Evolutionary conservation across 345 rosid species (phyloP).

Genomic region (Moricandia moricandioides): DNA sequence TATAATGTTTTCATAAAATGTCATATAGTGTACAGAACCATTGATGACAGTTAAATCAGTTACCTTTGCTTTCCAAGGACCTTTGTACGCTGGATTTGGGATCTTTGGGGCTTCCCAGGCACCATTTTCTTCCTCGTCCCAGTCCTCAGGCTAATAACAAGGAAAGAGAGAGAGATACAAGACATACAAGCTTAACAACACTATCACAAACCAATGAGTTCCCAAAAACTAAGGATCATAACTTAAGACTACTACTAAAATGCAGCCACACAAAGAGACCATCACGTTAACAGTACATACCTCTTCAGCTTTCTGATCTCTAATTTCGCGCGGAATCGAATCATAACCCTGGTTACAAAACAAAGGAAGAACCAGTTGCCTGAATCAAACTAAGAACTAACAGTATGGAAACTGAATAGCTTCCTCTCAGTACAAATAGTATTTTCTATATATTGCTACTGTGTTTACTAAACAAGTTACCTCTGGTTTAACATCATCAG

Average conservation of each 20-base stretch:
- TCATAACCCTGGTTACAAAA: constrained; percentile 54
- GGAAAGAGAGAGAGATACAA: neutral
- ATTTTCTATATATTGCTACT: constrained; percentile 3
- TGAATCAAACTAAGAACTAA: constrained; percentile 3
- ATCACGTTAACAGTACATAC: constrained; percentile 25
- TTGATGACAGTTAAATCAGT: constrained; percentile 9
- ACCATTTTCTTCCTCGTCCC: constrained; percentile 80
- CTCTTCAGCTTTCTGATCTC: constrained; percentile 68
- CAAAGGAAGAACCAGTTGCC: constrained; percentile 5
- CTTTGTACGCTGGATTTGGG: constrained; percentile 71
- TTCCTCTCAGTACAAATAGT: neutral
- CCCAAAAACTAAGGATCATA: neutral
- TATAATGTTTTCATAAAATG: neutral
- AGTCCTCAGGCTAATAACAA: constrained; percentile 56
- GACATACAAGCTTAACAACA: constrained; percentile 18
- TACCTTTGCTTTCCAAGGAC: constrained; percentile 81
- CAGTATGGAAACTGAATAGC: neutral
- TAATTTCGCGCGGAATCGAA: constrained; percentile 57
- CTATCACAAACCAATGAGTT: constrained; percentile 16
- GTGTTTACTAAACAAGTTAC: constrained; percentile 38
- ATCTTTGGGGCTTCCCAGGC: constrained; percentile 65
- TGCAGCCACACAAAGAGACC: neutral
- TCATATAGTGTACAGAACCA: neutral
- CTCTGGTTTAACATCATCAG: constrained; percentile 74
- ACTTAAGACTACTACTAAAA: constrained; percentile 13